Evolutionary conservation across 2,329 filamentous ascomycete species (phyloP), one percentile per base, ranked within the genome.

Genomic region (Fusarium euwallaceae): DNA sequence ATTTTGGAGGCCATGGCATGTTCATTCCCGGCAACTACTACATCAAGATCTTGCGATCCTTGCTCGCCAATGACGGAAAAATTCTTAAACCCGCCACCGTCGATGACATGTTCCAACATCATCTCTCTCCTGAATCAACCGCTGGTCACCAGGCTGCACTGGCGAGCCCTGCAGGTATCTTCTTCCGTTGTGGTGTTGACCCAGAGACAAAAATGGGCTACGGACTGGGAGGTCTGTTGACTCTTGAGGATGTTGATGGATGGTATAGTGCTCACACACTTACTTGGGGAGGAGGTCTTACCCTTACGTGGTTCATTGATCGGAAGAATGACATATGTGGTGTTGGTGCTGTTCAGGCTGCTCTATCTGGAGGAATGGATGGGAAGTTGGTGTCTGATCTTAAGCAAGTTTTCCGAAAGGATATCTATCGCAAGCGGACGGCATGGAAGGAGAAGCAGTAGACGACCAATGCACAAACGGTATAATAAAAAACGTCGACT

Each of bases 231-330:
- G 86, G 85, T 1, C 66, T 85, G 12, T 59, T 87, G 9, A 83
- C 82, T 1, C 67, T 84, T 34, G 75, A 87, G 61, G 83, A 85
- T 67, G 71, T 82, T 2, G 80, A 85, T 2, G 83, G 84, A 4
- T 86, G 85, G 81, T 86, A 86, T 53, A 84, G 85, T 4, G 80
- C 82, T 39, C 69, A 78, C 1, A 87, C 86, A 0, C 75, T 87
- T 64, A 83, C 81, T 4, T 87, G 86, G 86, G 86, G 84, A 9
- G 87, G 87, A 3, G 85, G 86, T 0, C 41, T 84, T 71, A 87
- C 85, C 1, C 73, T 87, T 24, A 60, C 81, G 3, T 88, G 86
- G 87, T 88, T 88, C 22, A 81, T 88, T 63, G 86, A 88, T 73
- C 84, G 85, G 1, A 84, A 84, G 79, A 87, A 86, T 70, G 82